Evolutionary conservation across 1,284 basidiomycete species (phyloP), one percentile per base, ranked within the genome.

Genomic region (Heliocybe sulcata): DNA sequence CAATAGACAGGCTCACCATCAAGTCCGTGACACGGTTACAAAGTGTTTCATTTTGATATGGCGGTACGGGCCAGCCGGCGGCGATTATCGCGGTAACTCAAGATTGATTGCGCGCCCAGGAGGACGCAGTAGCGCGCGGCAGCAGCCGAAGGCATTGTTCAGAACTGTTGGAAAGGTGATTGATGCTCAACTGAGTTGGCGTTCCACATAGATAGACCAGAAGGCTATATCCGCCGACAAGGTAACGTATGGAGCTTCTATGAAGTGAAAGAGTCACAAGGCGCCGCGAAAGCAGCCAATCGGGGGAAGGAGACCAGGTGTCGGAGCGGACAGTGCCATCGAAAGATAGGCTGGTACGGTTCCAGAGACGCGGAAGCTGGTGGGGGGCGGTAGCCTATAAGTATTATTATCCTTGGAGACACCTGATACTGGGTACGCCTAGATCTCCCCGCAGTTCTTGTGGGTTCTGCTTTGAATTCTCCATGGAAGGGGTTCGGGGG

Each of bases 81-180:
- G 23, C 9, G 47, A 25, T 49, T 49, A 49, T 49, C 47, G 25
- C 47, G 47, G 47, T 49, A 49, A 49, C 47, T 49, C 47, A 49
- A 49, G 38, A 42, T 42, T 42, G 38, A 42, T 42, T 42, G 33
- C 33, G 33, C 33, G 33, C 9, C n/a, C 29, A 42, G 38, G 38
- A 42, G 38, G 16, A 42, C 16, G 38, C 38, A 42, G 38, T 20
- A 42, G 38, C 16, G 16, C 38, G 16, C 38, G 38, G 16, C 16
- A 16, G 38, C 38, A 12, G 29, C 29, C 29, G 29, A 31, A 12
- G 12, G 29, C 38, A n/a, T 42, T 42, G 38, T 42, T 42, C 8
- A 42, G 38, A 42, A 25, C 47, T 49, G 47, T 49, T 22, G 27
- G n/a, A 25, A 49, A 25, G 47, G 27, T 49, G 47, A 49, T 49